phyloP scores from a whole-genome alignment of 2,329 filamentous ascomycete species.

The Ophiostoma sp. region DNA sequence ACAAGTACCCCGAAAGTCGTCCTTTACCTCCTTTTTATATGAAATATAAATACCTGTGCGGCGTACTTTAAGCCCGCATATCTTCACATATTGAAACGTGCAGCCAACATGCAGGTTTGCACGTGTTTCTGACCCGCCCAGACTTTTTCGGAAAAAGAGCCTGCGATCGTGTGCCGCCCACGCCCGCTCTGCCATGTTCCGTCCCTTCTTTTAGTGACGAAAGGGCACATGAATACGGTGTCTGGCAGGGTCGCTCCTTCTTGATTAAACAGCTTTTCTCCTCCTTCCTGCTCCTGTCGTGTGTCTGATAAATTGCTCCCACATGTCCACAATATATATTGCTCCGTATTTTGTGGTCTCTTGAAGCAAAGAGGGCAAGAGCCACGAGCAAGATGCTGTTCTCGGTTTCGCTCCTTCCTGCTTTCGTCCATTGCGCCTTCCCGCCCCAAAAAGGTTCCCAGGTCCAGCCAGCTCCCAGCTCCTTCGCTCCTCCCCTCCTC shows the following conservation, averaged over 20 bases:
- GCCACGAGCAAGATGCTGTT: not conserved
- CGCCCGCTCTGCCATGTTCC: not conserved
- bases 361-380: not conserved
- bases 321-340: not conserved
- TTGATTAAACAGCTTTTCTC: not conserved
- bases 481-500: constrained; percentile 4
- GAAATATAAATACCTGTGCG: not conserved
- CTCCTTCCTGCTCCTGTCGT: not conserved
- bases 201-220: not conserved
- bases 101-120: not conserved
- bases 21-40: not conserved
- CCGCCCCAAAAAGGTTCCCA: not conserved
- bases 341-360: not conserved
- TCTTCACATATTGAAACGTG: not conserved
- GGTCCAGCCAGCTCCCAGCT: not conserved
- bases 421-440: not conserved
- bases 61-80: not conserved
- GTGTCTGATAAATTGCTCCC: constrained; percentile 8
- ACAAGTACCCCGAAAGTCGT: not conserved
- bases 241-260: not conserved
- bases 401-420: not conserved
- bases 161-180: not conserved
- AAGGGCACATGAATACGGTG: constrained; percentile 5
- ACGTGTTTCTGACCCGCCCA: not conserved
- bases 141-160: not conserved